phyloP scores from a whole-genome alignment of 352 stramenopile genomes.

The Lagenidium giganteum region DNA sequence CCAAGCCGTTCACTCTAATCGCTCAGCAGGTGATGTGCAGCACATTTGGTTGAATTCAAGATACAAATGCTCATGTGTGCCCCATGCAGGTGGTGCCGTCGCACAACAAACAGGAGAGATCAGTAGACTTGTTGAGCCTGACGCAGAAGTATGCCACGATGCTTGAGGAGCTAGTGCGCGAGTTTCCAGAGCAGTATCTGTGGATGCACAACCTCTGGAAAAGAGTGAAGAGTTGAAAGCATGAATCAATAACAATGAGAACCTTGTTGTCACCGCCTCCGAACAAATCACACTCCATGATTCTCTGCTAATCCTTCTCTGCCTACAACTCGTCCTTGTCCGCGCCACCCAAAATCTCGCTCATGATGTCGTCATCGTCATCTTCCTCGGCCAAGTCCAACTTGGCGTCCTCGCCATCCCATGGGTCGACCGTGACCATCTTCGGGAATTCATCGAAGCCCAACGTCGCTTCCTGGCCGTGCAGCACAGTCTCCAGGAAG shows the following conservation, averaged over 20 bases:
- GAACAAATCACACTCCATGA: neutral
- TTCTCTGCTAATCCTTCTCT: neutral
- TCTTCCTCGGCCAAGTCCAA: conserved; percentile 71
- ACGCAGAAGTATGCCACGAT: conserved; percentile 33
- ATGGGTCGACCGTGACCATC: conserved; percentile 61
- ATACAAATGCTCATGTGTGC: too few relatives aligned
- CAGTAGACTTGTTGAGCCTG: too few relatives aligned
- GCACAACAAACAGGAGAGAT: too few relatives aligned
- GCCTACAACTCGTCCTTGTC: conserved; percentile 80
- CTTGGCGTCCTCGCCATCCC: conserved; percentile 81
- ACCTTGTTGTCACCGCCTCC: neutral
- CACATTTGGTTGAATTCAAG: too few relatives aligned
- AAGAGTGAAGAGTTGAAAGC: neutral
- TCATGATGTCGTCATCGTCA: conserved; percentile 85
- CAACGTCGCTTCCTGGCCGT: conserved; percentile 59
- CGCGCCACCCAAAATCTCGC: conserved; percentile 63
- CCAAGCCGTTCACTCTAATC: too few relatives aligned
- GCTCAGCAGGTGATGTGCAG: too few relatives aligned
- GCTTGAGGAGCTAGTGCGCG: conserved; percentile 26
- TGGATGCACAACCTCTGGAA: conserved; percentile 56
- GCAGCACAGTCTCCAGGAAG: conserved; percentile 72
- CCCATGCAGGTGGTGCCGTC: too few relatives aligned
- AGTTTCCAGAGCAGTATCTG: conserved; percentile 39
- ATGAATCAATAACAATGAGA: neutral
- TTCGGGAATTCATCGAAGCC: conserved; percentile 53